Conservation (phyloP, 169 alveolate species). For the Plasmodium vivax region DNA sequence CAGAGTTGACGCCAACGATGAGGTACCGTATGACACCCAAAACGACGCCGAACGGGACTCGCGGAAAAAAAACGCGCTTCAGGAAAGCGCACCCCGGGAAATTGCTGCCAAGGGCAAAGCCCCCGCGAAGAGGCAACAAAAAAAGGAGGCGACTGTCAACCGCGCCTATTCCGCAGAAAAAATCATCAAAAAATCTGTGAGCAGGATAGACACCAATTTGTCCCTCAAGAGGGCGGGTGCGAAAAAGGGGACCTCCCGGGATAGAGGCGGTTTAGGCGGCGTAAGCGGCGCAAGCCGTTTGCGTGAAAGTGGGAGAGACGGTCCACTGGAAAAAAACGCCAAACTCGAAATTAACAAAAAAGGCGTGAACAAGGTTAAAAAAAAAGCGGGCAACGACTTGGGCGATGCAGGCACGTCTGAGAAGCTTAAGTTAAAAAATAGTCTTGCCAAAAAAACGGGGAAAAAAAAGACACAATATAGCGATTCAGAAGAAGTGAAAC, state of each 20-base stretch:
- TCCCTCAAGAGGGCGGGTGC: background rate
- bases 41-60: background rate
- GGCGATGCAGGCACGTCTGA: background rate
- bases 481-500: background rate
- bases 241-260: slow-evolving; percentile 7
- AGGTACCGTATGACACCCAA: background rate
- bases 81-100: background rate
- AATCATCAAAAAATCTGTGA: slow-evolving; percentile 2
- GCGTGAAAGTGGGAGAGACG: slow-evolving; percentile 4
- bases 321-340: background rate
- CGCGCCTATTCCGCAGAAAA: slow-evolving; percentile 22
- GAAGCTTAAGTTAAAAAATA: background rate
- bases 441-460: background rate
- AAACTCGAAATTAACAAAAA: background rate
- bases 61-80: background rate
- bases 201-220: slow-evolving; percentile 20
- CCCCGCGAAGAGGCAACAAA: background rate
- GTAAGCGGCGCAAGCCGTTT: background rate
- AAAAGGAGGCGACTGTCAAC: background rate
- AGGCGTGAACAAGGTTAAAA: slow-evolving; percentile 3
- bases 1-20: background rate
- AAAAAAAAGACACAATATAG: background rate
- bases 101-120: background rate
- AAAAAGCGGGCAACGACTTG: background rate
- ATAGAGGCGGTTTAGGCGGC: slow-evolving; percentile 5